Evolutionary conservation across 2,329 filamentous ascomycete genomes (phyloP).

Genomic region (Akanthomyces uredinophilus): DNA sequence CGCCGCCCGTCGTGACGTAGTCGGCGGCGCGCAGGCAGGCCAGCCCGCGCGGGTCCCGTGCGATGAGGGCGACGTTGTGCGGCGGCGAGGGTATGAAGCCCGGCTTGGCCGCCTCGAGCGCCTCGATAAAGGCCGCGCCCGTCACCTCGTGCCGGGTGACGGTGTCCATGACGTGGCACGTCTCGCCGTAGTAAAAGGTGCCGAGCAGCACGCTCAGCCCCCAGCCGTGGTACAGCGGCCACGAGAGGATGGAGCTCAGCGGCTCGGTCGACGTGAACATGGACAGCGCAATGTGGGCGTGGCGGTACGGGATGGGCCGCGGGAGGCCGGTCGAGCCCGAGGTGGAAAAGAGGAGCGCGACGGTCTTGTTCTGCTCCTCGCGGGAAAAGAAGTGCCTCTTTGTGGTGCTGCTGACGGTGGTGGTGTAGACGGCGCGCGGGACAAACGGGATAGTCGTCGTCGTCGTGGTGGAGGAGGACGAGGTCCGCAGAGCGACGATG

Average conservation of each 20-base stretch:
- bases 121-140: neutral
- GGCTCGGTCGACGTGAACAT: neutral
- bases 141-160: neutral
- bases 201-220: neutral
- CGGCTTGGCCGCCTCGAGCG: conserved; percentile 1
- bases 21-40: neutral
- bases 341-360: conserved; percentile 1
- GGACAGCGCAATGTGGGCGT: neutral
- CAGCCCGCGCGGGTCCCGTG: neutral
- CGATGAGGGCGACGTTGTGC: conserved; percentile 2
- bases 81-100: neutral
- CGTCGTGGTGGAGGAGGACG: too few species aligned
- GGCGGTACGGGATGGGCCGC: conserved; percentile 1
- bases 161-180: conserved; percentile 4
- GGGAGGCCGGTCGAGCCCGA: conserved; percentile 12
- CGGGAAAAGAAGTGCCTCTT: neutral
- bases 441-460: neutral
- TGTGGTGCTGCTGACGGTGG: neutral
- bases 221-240: conserved; percentile 12
- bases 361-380: neutral
- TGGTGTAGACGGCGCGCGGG: neutral
- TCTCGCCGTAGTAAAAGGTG: neutral
- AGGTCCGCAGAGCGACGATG: neutral
- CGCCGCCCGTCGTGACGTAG: conserved; percentile 2
- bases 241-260: neutral